Evolutionary conservation across 805 yeast genomes (phyloP).

Genomic region (Teunomyces aglyptinius): DNA sequence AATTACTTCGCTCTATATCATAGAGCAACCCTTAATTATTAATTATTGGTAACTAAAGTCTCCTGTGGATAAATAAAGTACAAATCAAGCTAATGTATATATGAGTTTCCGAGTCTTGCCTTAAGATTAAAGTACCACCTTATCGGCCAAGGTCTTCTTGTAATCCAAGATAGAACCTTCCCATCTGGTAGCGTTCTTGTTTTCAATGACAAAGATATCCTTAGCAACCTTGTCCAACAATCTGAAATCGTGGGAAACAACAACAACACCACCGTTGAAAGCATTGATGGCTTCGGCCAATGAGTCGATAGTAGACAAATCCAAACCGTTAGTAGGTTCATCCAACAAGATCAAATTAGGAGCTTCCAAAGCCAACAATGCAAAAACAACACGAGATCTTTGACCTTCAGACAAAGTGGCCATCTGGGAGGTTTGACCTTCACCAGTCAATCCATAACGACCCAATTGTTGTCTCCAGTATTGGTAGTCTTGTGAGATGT

Average conservation of each 20-base stretch:
- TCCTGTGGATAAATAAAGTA: neutral
- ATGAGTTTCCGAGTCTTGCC: conserved; percentile 1
- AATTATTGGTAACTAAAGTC: neutral
- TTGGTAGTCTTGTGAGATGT: conserved; percentile 95
- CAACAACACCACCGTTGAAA: conserved; percentile 97
- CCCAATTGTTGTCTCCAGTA: conserved; percentile 98
- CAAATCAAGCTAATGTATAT: conserved; percentile 1
- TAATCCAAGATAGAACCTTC: conserved; percentile 86
- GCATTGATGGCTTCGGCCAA: conserved; percentile 93
- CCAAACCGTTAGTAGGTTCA: conserved; percentile 99
- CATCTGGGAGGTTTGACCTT: conserved; percentile 97
- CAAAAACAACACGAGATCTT: conserved; percentile 98
- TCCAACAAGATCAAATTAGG: conserved; percentile 94
- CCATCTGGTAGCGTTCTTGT: conserved; percentile 96
- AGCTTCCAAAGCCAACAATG: conserved; percentile 88
- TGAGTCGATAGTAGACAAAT: conserved; percentile 97
- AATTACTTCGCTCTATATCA: too few relatives aligned
- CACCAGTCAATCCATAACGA: conserved; percentile 97
- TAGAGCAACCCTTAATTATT: too few relatives aligned
- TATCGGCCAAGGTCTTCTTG: conserved; percentile 91
- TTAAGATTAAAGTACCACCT: conserved; percentile 59
- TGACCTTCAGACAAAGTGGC: conserved; percentile 98
- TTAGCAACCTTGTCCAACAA: conserved; percentile 94
- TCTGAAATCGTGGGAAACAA: conserved; percentile 98
- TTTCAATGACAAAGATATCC: conserved; percentile 94